Conservation (phyloP, 257 asterid species). For the Euphrasia confusa region DNA sequence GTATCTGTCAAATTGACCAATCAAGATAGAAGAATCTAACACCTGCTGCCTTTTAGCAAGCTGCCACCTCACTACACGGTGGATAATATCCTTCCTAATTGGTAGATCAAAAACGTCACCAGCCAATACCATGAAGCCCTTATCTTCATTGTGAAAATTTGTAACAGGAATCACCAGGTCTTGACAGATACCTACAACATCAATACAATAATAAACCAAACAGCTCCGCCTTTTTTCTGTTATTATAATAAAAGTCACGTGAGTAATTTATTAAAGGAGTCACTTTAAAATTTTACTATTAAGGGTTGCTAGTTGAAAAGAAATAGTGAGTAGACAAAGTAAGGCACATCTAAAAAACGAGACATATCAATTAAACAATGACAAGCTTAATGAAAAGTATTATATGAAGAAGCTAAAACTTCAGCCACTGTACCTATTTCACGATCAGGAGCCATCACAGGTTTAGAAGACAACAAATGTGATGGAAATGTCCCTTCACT, state of each 20-base stretch:
- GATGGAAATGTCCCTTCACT: constrained; percentile 53
- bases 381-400: neutral
- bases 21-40: constrained; percentile 8
- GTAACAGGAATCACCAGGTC: constrained; percentile 83
- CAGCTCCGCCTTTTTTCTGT: constrained; percentile 6
- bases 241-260: neutral
- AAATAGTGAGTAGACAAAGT: neutral
- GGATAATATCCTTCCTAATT: constrained; percentile 83
- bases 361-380: neutral
- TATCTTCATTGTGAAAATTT: constrained; percentile 69
- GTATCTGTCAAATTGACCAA: constrained; percentile 12
- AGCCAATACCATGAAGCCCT: constrained; percentile 78
- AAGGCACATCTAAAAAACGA: neutral
- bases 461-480: constrained; percentile 45
- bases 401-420: neutral
- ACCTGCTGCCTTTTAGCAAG: constrained; percentile 96
- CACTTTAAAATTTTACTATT: neutral
- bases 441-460: constrained; percentile 46
- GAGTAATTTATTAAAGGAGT: neutral
- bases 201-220: constrained; percentile 25
- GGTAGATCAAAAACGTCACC: constrained; percentile 95
- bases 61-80: constrained; percentile 99
- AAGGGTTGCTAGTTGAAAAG: neutral
- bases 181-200: constrained; percentile 56
- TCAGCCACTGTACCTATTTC: constrained; percentile 43